Evolutionary conservation across 306 rosid species (phyloP), one percentile per base, ranked within the genome.

Genomic region (Sphenostylis stenocarpa): DNA sequence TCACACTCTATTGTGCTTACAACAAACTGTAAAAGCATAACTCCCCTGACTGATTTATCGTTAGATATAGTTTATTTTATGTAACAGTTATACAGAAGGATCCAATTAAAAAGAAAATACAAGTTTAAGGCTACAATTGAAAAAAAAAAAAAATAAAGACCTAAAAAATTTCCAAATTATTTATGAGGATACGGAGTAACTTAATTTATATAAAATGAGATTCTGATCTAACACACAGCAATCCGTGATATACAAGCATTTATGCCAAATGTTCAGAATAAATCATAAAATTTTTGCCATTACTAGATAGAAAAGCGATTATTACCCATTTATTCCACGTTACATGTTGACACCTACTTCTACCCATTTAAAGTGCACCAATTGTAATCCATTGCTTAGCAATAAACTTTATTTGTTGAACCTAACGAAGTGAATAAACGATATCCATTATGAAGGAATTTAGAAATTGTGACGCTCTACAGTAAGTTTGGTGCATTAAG

Each of bases 391-490:
- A 14, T 55, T 26, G 38, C 65, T 41, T 67, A 49, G 53, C 57
- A 36, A 56, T 41, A 66, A n/a, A 33, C 21, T 29, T 20, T 21
- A 7, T 43, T 72, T 44, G 9, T 13, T 72, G 20, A 53, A 31
- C 64, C 23, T 2, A 66, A 80, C 11, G 38, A 72, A 60, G 23
- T 38, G 44, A 45, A 66, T 47, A 73, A 49, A 24, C 49, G 39
- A 74, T 65, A 57, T 82, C 67, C 7, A 47, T 16, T 17, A 44
- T 19, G 51, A 82, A 64, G 20, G 75, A 73, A 67, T 12, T 29
- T 21, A 48, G 34, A 29, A 58, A 49, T 57, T 67, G 4, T 31
- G 34, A 31, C 53, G 56, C 48, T 71, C 73, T n/a, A n/a, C n/a
- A n/a, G n/a, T n/a, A n/a, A n/a, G n/a, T n/a, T n/a, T n/a, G n/a